Base-by-base conservation (phyloP, 495 filamentous ascomycete species). In the Echria macrotheca region DNA sequence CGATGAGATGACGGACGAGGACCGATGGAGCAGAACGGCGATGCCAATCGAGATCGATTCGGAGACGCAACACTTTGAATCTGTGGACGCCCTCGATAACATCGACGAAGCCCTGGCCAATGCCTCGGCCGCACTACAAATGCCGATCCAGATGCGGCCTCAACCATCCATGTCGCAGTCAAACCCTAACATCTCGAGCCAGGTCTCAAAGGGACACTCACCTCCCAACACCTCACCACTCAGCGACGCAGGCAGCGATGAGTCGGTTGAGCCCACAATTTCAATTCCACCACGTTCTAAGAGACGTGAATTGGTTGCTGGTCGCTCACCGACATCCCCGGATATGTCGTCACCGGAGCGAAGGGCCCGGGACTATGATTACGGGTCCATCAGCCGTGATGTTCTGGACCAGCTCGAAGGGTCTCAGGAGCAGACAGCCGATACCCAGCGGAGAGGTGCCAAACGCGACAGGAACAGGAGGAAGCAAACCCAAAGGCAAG, bases 1-100 rank as follows among this genome's bases (percentile, higher is more conserved):
- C 21, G 24, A 15, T 3, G 38, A 52, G 1, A 46, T 53, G 38
- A 10, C 31, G 9, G 50, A 54, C n/a, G 65, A 66, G 19, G 64
- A 69, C 14, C 51, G 52, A 10, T 70, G 68, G 68, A 71, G 61
- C 25, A 62, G 61, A 15, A 63, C 58, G 17, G 63, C 61, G 7
- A 23, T 64, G 22, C 56, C 66, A 2, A 49, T 65, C 40, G 66
- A 69, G n/a, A 47, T 66, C 17, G 69, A 68, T 22, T 49, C 57
- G 25, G 69, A 70, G 12, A 44, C 56, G 5, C 57, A 67, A 17
- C 54, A 50, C 2, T 29, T 58, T 26, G 56, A 48, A 10, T 45
- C 54, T 22, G 17, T 57, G 12, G 62, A 60, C 28, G 41, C 47
- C 12, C 6, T 44, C 9, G 47, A 62, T 1, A 50, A 52, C 14